Percentiles rank a stretch among this genome's conserved stretches.
These are phyloP conservation scores for Acrodontium crateriforme DNA, from an alignment of 2,329 filamentous ascomycete genomes.

Conservation along the genomic window DNA sequence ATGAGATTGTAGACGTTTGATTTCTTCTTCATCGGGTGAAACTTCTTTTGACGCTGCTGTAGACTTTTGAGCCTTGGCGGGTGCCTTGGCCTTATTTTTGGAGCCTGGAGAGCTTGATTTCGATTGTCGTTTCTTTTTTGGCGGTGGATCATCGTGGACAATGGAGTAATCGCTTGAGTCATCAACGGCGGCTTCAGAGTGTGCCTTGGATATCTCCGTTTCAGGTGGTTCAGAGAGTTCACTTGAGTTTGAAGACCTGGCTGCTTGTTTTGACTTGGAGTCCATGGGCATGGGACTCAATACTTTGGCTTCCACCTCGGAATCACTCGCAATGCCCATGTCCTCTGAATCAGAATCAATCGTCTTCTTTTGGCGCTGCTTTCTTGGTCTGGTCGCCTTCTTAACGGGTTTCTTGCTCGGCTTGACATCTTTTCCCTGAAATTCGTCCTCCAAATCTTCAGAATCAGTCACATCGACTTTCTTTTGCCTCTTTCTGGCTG, in stretches of 20 bases:
- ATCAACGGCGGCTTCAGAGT: slow-evolving; percentile 5
- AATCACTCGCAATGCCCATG: too few species aligned
- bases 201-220: slow-evolving; percentile 6
- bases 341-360: too few species aligned
- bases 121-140: slow-evolving; percentile 40
- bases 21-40: slow-evolving; percentile 58
- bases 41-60: slow-evolving; percentile 24
- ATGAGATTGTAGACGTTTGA: slow-evolving; percentile 78
- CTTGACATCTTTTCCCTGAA: slow-evolving; percentile 3
- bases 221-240: slow-evolving; percentile 11
- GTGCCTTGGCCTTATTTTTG: slow-evolving; percentile 16
- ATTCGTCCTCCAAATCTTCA: slow-evolving; percentile 1
- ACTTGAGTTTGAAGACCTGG: slow-evolving; percentile 6
- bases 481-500: slow-evolving; percentile 12
- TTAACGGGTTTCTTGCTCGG: slow-evolving; percentile 1
- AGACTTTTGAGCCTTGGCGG: slow-evolving; percentile 27
- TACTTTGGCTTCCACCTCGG: slow-evolving; percentile 1
- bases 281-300: slow-evolving; percentile 1
- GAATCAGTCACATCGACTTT: slow-evolving; percentile 6
- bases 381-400: slow-evolving; percentile 5
- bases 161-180: slow-evolving; percentile 53
- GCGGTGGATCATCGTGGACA: slow-evolving; percentile 63
- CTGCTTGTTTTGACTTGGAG: slow-evolving; percentile 2
- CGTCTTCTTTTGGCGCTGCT: slow-evolving; percentile 8
- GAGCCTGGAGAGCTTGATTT: slow-evolving; percentile 18